Evolutionary conservation across 768 basidiomycete genomes (phyloP), one percentile per base, ranked within the genome.

Genomic region (Xerocomellus amylosporus): DNA sequence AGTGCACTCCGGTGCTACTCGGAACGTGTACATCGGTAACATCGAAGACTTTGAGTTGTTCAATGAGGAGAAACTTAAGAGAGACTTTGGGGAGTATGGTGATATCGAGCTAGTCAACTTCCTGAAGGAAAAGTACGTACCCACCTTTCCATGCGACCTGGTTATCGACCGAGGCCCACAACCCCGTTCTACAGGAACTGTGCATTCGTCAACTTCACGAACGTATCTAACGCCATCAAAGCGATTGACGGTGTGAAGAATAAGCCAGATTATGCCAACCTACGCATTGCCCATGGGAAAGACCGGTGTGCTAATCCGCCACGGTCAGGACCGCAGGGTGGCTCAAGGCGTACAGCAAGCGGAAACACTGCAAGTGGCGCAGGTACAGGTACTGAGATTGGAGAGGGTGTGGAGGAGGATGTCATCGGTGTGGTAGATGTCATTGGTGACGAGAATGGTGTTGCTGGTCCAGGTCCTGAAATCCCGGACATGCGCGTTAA

Each of bases 31-130:
- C 72, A 84, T 98, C 46, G 95, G 95, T 8, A 91, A 89, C 64
- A 86, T 99, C 41, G 92, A 95, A 64, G 96, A 99, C 76, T 97
- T 94, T 66, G 96, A 97, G 59, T 77, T 82, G 12, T 97, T 93
- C 77, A 87, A 77, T 28, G 93, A 96, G 51, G 96, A 96, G 55
- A 86, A 86, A 67, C 79, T 99, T 44, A 89, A 90, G 73, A 77
- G 86, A 46, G 97, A 99, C 75, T 98, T 98, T 75, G 88, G 87
- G 46, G 94, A 94, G 75, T 98, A 82, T 71, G 96, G 96, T 20
- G 96, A 98, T 56, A 94, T 98, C 60, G 96, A 98, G 75, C 83
- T 97, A 51, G 88, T 97, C 71, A 97, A 96, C 71, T 96, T 93
- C 75, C 76, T 96, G 62, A 91, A 88, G 74, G 93, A 96, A 73